Evolutionary conservation across 2,329 filamentous ascomycete species (phyloP).

Genomic region (Xylariaceae sp.): DNA sequence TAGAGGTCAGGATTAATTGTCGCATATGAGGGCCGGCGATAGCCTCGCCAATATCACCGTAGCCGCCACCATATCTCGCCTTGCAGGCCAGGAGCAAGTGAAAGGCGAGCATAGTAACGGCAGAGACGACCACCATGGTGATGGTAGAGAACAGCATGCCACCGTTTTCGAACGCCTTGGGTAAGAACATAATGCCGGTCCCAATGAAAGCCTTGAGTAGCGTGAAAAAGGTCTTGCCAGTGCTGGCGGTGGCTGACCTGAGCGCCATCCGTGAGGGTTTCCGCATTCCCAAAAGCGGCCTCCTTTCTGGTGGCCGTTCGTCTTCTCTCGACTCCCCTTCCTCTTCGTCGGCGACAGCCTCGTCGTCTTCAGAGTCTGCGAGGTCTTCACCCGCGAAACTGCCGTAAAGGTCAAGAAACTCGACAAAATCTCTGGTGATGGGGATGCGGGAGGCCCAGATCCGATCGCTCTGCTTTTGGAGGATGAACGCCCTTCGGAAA

Average conservation of each 20-base stretch:
- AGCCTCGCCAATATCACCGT: constrained; percentile 67
- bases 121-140: constrained; percentile 60
- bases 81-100: constrained; percentile 67
- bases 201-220: constrained; percentile 75
- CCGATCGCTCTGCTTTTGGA: constrained; percentile 35
- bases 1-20: constrained; percentile 62
- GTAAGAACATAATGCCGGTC: constrained; percentile 77
- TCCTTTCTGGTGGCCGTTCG: constrained; percentile 45
- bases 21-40: constrained; percentile 63
- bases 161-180: constrained; percentile 71
- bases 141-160: constrained; percentile 71
- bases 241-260: constrained; percentile 58
- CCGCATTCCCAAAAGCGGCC: constrained; percentile 57
- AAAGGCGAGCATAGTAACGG: constrained; percentile 67
- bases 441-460: constrained; percentile 46
- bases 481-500: constrained; percentile 48
- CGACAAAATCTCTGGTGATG: constrained; percentile 66
- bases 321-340: constrained; percentile 27
- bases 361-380: constrained; percentile 56
- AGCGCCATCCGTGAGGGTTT: constrained; percentile 45
- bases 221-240: constrained; percentile 73
- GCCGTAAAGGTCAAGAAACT: constrained; percentile 72
- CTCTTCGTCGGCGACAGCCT: constrained; percentile 45
- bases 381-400: constrained; percentile 72
- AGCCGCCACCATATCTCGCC: constrained; percentile 60